phyloP scores from a whole-genome alignment of 306 rosid genomes.

The Rosa lucieae region DNA sequence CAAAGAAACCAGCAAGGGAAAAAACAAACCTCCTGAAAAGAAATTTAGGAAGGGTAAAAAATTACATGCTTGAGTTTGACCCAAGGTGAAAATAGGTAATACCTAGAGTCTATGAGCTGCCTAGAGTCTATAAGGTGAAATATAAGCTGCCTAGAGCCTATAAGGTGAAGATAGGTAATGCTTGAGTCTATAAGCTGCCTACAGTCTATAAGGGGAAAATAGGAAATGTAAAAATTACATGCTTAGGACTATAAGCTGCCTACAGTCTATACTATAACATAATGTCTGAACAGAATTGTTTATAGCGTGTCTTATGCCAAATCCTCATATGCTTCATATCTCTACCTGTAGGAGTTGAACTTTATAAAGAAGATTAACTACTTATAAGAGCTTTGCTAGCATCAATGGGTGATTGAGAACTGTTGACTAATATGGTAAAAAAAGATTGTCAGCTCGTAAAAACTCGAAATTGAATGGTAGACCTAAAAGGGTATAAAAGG shows the following conservation, averaged over 20 bases:
- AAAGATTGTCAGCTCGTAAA: slow-evolving; percentile 2
- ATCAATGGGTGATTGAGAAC: background rate
- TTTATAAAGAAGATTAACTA: slow-evolving; percentile 23
- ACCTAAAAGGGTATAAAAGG: slow-evolving; percentile 33
- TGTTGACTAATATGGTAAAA: slow-evolving; percentile 4
- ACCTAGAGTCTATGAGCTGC: background rate
- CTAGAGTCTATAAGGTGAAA: background rate
- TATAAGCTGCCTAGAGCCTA: too few species aligned
- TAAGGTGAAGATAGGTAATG: too few species aligned
- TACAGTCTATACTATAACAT: background rate
- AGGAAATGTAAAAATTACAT: too few species aligned
- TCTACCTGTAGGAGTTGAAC: slow-evolving; percentile 20
- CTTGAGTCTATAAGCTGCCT: too few species aligned
- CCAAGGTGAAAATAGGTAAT: slow-evolving; percentile 1
- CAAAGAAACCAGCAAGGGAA: slow-evolving; percentile 4
- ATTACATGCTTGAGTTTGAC: background rate
- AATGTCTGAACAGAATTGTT: background rate
- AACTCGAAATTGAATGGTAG: slow-evolving; percentile 1
- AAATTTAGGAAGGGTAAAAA: background rate
- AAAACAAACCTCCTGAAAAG: slow-evolving; percentile 10
- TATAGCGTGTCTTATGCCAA: background rate
- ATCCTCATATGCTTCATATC: background rate
- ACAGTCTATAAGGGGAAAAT: too few species aligned
- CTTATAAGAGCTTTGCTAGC: background rate
- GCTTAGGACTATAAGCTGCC: background rate